Conservation (phyloP, 2,329 filamentous ascomycete genomes). For the Aspergillus niger region DNA sequence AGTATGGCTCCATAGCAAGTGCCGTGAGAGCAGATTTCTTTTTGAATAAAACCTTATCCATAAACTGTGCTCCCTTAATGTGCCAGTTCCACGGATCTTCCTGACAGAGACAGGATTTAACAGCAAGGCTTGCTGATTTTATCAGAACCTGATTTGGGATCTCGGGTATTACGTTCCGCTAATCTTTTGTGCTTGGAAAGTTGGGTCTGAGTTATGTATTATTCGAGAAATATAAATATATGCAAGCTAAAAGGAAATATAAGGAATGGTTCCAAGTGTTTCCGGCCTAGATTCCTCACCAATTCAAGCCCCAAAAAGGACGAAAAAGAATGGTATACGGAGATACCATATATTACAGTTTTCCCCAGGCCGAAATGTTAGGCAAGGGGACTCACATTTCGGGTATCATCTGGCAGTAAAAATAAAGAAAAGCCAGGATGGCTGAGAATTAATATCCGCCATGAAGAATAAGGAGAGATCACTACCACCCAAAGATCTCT, state of each 20-base stretch:
- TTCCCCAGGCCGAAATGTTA: neutral
- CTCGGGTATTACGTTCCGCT: too few species aligned
- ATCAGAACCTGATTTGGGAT: too few species aligned
- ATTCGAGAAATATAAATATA: neutral
- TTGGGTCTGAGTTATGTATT: neutral
- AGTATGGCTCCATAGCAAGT: too few species aligned
- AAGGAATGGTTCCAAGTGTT: neutral
- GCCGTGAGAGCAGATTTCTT: too few species aligned
- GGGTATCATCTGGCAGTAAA: neutral
- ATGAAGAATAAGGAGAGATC: neutral
- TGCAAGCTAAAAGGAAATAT: neutral
- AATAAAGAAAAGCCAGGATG: neutral
- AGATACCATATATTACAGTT: neutral
- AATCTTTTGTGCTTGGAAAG: too few species aligned
- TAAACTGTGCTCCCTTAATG: too few species aligned
- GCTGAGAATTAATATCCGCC: neutral
- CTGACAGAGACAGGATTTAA: too few species aligned
- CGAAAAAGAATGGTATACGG: neutral
- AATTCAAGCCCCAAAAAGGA: neutral
- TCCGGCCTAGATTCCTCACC: neutral
- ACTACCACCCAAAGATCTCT: slow-evolving; percentile 82
- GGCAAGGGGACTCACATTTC: neutral
- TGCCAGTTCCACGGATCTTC: too few species aligned
- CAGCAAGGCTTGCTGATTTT: too few species aligned
- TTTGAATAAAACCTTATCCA: too few species aligned